These are phyloP conservation scores for Wickerhamiella pararugosa DNA, from an alignment of 1,139 yeast species.

Conservation along the genomic window DNA sequence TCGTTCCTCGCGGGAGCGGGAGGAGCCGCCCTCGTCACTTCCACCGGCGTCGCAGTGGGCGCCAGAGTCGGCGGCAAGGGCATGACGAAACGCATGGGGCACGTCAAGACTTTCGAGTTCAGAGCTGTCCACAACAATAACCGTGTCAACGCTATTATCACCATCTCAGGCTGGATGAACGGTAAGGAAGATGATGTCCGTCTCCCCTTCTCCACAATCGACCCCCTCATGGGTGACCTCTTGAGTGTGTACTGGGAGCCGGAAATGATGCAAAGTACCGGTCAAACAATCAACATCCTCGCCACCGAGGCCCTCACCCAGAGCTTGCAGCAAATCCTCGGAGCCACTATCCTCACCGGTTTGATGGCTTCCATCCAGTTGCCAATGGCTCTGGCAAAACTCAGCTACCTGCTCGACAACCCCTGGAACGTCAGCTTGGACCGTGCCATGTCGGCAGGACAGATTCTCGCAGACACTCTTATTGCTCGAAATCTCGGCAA, in stretches of 20 bases:
- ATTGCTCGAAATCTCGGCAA: constrained; percentile 80
- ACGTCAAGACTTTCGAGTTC: constrained; percentile 86
- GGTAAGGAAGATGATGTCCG: constrained; percentile 93
- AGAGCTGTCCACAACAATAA: constrained; percentile 85
- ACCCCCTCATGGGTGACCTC: constrained; percentile 95
- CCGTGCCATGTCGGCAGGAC: constrained; percentile 95
- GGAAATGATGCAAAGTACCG: constrained; percentile 89
- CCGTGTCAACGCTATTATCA: constrained; percentile 73
- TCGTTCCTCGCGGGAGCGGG: constrained; percentile 94
- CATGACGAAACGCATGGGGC: constrained; percentile 76
- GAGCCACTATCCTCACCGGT: constrained; percentile 82
- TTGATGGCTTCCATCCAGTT: constrained; percentile 90
- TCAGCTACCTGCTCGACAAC: constrained; percentile 81
- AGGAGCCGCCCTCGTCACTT: constrained; percentile 87
- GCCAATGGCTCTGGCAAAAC: constrained; percentile 81
- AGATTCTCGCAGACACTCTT: constrained; percentile 79
- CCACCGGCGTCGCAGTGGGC: constrained; percentile 84
- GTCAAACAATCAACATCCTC: constrained; percentile 83
- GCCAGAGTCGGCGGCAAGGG: constrained; percentile 79
- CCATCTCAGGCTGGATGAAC: constrained; percentile 97
- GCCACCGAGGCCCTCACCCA: constrained; percentile 91
- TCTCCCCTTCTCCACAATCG: constrained; percentile 88
- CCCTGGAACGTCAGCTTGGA: constrained; percentile 98
- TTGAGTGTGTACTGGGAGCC: constrained; percentile 95
- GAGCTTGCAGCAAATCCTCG: constrained; percentile 87